Evolutionary conservation across 768 basidiomycete genomes (phyloP).

Genomic region (Suillus spraguei): DNA sequence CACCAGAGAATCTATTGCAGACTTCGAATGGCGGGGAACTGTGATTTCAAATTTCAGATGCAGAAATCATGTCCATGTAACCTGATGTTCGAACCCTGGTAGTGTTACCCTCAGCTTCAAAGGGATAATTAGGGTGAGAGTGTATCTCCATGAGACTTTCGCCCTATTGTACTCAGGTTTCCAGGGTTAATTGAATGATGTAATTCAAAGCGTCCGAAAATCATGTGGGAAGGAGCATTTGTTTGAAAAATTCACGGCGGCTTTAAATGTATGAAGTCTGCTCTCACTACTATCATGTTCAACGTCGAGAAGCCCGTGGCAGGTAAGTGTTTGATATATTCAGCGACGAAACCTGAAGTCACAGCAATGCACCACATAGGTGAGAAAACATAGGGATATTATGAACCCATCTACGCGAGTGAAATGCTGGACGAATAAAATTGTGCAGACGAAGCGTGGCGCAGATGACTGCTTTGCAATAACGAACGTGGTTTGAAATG

Average conservation of each 20-base stretch:
- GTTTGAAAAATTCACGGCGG: not conserved
- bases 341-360: not conserved
- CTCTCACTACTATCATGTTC: not conserved
- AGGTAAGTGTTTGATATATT: not conserved
- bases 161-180: constrained; percentile 13
- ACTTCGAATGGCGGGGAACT: too few relatives aligned
- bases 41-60: too few relatives aligned
- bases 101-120: too few relatives aligned
- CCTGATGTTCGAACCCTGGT: too few relatives aligned
- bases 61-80: too few relatives aligned
- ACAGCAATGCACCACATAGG: constrained; percentile 23
- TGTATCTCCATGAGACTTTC: too few relatives aligned
- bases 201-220: too few relatives aligned
- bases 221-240: not conserved
- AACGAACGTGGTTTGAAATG: not conserved
- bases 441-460: constrained; percentile 16
- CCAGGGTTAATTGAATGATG: not conserved
- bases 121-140: too few relatives aligned
- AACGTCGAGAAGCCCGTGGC: not conserved
- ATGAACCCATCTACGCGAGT: constrained; percentile 22
- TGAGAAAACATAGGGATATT: constrained; percentile 26
- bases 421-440: constrained; percentile 6
- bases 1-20: too few relatives aligned
- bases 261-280: not conserved
- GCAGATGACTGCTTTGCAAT: not conserved